Percentiles rank a stretch among this genome's conserved stretches.
Evolutionary conservation across 345 rosid species (phyloP).

Genomic region (Salix caprea): DNA sequence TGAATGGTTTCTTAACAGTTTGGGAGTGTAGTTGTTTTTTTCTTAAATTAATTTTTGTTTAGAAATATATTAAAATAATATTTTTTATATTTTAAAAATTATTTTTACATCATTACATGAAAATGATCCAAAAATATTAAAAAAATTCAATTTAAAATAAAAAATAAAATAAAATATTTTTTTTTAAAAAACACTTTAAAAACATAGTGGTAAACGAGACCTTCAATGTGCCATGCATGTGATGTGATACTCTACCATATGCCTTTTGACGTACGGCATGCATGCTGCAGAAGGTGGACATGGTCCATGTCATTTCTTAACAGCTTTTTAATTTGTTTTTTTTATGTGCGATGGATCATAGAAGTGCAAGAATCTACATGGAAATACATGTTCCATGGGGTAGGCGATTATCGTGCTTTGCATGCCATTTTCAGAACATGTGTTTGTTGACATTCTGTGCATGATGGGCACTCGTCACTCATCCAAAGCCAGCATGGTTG

Average conservation of each 20-base stretch:
- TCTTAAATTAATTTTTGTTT: too few species aligned
- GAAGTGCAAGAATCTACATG: background rate
- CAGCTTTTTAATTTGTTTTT: background rate
- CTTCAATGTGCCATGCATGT: background rate
- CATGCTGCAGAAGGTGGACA: background rate
- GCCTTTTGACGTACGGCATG: background rate
- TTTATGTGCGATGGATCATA: background rate
- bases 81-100: too few species aligned
- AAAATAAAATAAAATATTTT: too few species aligned
- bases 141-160: too few species aligned
- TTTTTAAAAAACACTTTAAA: too few species aligned
- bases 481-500: background rate
- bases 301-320: background rate
- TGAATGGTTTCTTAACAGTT: too few species aligned
- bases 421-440: background rate
- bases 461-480: background rate
- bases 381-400: background rate
- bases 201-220: fast-evolving
- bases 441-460: background rate
- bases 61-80: too few species aligned
- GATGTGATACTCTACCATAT: too few species aligned
- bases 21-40: too few species aligned
- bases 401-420: background rate
- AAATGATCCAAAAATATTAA: too few species aligned
- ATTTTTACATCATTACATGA: too few species aligned